Conservation (phyloP, 768 basidiomycete genomes). For the Candolleomyces efflorescens region DNA sequence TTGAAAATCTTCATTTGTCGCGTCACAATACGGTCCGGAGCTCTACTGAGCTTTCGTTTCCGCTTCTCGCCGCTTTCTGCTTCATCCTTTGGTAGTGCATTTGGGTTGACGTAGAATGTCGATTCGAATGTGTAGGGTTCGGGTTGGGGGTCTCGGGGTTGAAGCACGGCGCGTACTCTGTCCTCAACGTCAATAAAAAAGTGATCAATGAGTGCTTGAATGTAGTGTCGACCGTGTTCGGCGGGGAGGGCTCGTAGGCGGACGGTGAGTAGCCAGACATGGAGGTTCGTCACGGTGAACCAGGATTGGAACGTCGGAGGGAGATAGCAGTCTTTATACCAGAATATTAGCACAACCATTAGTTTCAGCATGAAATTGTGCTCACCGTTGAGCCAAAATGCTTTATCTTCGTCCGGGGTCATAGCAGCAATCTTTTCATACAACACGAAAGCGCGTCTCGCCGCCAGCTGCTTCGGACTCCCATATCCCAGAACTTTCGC, state of each 20-base stretch:
- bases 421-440: constrained; percentile 55
- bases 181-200: constrained; percentile 95
- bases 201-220: constrained; percentile 86
- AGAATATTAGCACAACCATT: constrained; percentile 1
- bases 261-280: constrained; percentile 87
- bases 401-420: constrained; percentile 52
- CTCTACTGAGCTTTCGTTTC: constrained; percentile 27
- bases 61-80: constrained; percentile 1
- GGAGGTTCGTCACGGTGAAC: constrained; percentile 91
- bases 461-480: constrained; percentile 58
- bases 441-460: constrained; percentile 49
- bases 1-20: constrained; percentile 90
- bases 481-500: constrained; percentile 56
- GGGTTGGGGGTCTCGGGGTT: constrained; percentile 41
- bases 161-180: constrained; percentile 77
- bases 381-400: constrained; percentile 66
- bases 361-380: constrained; percentile 8
- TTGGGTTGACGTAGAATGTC: constrained; percentile 45
- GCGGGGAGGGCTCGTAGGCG: constrained; percentile 80
- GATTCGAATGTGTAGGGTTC: constrained; percentile 44
- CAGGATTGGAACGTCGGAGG: constrained; percentile 96
- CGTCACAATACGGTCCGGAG: constrained; percentile 75
- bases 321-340: constrained; percentile 63
- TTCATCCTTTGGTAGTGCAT: constrained; percentile 16
- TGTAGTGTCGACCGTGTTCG: constrained; percentile 60